A percentile compares a stretch with the other conserved stretches of the same genome.
Conservation (phyloP, 108 stramenopile species). For the Cyclotella baltica region DNA sequence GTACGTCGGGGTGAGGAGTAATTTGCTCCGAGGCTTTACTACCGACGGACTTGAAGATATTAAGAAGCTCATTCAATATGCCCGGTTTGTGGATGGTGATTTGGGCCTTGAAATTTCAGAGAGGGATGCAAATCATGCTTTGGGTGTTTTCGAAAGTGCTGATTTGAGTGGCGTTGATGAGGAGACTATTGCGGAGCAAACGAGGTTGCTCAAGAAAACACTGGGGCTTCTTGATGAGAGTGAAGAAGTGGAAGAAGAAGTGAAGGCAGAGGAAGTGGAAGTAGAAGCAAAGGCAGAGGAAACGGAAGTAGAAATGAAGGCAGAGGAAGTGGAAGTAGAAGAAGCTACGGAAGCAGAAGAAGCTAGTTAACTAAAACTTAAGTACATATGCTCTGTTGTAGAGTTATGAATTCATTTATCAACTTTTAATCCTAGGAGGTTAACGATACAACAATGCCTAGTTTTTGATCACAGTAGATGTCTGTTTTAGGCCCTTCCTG, state of each 20-base stretch:
- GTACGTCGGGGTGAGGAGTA: slow-evolving; percentile 58
- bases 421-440: too few species aligned
- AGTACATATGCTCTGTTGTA: too few species aligned
- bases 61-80: slow-evolving; percentile 74
- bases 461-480: too few species aligned
- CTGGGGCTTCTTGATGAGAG: slow-evolving; percentile 32
- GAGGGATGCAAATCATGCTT: slow-evolving; percentile 66
- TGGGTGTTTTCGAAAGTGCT: slow-evolving; percentile 75
- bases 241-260: background rate
- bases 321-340: background rate
- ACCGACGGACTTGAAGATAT: slow-evolving; percentile 73
- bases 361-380: too few species aligned
- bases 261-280: background rate
- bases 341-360: background rate
- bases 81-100: slow-evolving; percentile 79
- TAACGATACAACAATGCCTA: too few species aligned
- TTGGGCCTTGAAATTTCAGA: slow-evolving; percentile 73
- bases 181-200: slow-evolving; percentile 64
- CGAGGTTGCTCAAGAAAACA: slow-evolving; percentile 64
- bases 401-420: too few species aligned
- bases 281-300: background rate
- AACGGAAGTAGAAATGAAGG: background rate
- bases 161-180: slow-evolving; percentile 68
- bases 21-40: slow-evolving; percentile 78
- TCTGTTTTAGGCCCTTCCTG: too few species aligned